Evolutionary conservation across 2,329 filamentous ascomycete species (phyloP), one percentile per base, ranked within the genome.

Genomic region (Aspergillus japonicus): DNA sequence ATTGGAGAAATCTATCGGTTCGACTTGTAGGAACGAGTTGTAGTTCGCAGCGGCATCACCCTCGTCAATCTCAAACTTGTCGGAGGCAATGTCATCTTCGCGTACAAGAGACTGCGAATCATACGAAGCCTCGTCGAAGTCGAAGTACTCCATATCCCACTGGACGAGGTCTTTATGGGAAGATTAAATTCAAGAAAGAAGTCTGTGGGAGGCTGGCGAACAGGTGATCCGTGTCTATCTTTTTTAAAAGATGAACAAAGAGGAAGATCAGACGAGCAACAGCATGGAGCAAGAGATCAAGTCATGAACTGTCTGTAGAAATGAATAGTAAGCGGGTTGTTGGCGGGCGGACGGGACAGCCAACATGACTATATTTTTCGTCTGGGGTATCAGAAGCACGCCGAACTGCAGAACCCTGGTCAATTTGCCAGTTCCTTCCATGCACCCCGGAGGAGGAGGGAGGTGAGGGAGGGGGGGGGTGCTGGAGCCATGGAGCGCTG

Each of bases 91-190:
- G 62, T 79, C 77, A 56, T 78, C 75, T 24, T 76, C 73, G 51
- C 68, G 71, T 29, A 65, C 64, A 31, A 44, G 14, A 7, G 39
- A 44, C n/a, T 73, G 68, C 29, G 74, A 73, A 56, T 69, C 71
- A 56, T 72, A 72, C 21, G 78, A 77, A 35, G 78, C 78, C 58
- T 77, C 74, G 61, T 80, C 77, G 61, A 81, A 80, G 61, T 81
- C 73, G 63, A 81, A 81, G 68, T 79, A 81, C 66, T 80, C 78
- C 78, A 81, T 79, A 21, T 16, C n/a, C 33, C 39, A 19, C 39
- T 19, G 39, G 39, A 16, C 14, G 52, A 47, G 33, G n/a, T 19
- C 23, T 26, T 48, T 31, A 16, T 23, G 29, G 14, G 24, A 16
- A 16, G 19, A 7, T 55, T 12, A 19, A 35, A 55, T 48, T 24